These are phyloP conservation scores for Torrubiellomyces zombiae DNA, from an alignment of 2,329 filamentous ascomycete genomes.

Conservation along the genomic window DNA sequence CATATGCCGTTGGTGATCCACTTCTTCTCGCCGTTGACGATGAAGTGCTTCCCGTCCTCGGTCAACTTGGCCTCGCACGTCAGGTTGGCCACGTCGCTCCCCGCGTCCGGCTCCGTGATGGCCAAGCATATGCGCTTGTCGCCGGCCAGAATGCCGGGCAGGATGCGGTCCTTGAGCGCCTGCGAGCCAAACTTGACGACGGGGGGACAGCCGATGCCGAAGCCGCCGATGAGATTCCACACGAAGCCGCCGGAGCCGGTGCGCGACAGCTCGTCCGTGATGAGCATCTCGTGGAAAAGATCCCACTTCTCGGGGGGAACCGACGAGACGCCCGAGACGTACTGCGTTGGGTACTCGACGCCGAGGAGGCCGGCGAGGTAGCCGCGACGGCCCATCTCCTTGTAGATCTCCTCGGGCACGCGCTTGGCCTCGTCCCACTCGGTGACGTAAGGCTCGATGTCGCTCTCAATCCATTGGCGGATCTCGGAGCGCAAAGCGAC, in stretches of 20 bases:
- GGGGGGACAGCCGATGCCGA: slow-evolving; percentile 84
- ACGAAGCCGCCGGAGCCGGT: slow-evolving; percentile 82
- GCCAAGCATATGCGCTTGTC: slow-evolving; percentile 96
- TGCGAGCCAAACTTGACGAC: slow-evolving; percentile 84
- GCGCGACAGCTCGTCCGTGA: slow-evolving; percentile 89
- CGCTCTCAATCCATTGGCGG: slow-evolving; percentile 77
- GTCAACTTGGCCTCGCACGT: slow-evolving; percentile 90
- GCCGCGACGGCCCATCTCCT: slow-evolving; percentile 82
- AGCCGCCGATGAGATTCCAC: slow-evolving; percentile 95
- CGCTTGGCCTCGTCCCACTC: slow-evolving; percentile 96
- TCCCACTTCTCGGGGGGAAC: slow-evolving; percentile 88
- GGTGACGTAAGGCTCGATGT: slow-evolving; percentile 78
- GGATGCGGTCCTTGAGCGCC: slow-evolving; percentile 66
- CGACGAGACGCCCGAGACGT: slow-evolving; percentile 56
- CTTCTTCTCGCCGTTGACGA: slow-evolving; percentile 99
- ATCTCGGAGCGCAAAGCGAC: slow-evolving; percentile 80
- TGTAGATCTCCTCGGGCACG: slow-evolving; percentile 80
- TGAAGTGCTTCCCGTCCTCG: slow-evolving; percentile 96
- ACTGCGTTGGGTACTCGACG: slow-evolving; percentile 61
- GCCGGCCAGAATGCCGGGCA: slow-evolving; percentile 74
- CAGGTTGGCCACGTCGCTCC: slow-evolving; percentile 86
- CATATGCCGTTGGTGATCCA: slow-evolving; percentile 99
- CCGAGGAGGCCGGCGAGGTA: slow-evolving; percentile 89
- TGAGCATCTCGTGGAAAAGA: slow-evolving; percentile 89
- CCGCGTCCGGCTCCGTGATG: slow-evolving; percentile 92